Evolutionary conservation across 2,329 filamentous ascomycete genomes (phyloP).

Genomic region (Dactylellina leptospora): DNA sequence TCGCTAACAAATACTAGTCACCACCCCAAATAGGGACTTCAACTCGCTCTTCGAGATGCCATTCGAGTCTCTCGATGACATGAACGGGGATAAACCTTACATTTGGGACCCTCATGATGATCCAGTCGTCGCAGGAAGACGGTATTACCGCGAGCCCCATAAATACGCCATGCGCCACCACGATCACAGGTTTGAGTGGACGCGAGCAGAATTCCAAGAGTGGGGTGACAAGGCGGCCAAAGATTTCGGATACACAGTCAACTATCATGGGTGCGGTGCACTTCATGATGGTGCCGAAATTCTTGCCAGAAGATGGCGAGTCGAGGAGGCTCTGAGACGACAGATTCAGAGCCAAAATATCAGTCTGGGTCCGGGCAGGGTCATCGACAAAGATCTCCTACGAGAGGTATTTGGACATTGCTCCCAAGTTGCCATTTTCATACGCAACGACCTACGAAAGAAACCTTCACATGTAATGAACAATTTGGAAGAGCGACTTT

Average conservation of each 20-base stretch:
- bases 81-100: constrained; percentile 26
- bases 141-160: constrained; percentile 43
- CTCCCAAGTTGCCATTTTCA: constrained; percentile 56
- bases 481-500: constrained; percentile 5
- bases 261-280: constrained; percentile 55
- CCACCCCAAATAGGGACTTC: constrained; percentile 57
- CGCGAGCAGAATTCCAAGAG: constrained; percentile 54
- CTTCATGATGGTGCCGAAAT: constrained; percentile 54
- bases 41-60: constrained; percentile 56
- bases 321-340: constrained; percentile 41
- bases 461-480: not conserved
- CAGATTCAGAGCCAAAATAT: constrained; percentile 32
- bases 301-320: constrained; percentile 43
- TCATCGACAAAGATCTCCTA: constrained; percentile 17
- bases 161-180: constrained; percentile 57
- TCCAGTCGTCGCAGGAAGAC: constrained; percentile 23
- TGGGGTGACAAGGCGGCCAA: constrained; percentile 55
- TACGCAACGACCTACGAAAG: constrained; percentile 41
- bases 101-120: constrained; percentile 46
- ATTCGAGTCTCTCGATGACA: constrained; percentile 44
- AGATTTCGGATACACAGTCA: constrained; percentile 54
- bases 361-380: not conserved
- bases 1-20: constrained; percentile 42
- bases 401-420: constrained; percentile 54
- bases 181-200: constrained; percentile 58